These are phyloP conservation scores for Suhomyces sp. DNA, from an alignment of 805 yeast species.

Conservation along the genomic window DNA sequence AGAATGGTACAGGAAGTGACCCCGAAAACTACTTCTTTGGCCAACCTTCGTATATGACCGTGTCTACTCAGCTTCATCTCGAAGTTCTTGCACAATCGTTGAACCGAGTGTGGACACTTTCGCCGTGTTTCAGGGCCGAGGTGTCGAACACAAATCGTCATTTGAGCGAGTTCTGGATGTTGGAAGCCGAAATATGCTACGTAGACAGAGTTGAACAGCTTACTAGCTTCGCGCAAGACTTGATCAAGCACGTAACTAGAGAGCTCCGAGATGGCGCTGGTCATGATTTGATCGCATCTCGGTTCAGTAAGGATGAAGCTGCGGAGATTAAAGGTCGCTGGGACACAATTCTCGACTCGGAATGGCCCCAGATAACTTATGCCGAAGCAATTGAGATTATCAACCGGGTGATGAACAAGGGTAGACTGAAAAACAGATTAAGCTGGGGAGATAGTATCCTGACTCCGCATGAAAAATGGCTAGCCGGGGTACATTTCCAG, in stretches of 20 bases:
- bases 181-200: conserved; percentile 86
- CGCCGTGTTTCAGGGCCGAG: conserved; percentile 95
- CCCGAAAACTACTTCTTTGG: conserved; percentile 50
- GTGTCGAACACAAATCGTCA: conserved; percentile 88
- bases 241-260: conserved; percentile 53
- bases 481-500: conserved; percentile 65
- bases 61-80: conserved; percentile 86
- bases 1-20: neutral
- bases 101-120: conserved; percentile 78
- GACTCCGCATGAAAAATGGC: conserved; percentile 89
- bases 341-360: conserved; percentile 44
- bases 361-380: conserved; percentile 75
- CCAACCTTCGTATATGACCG: conserved; percentile 70
- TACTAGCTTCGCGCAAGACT: conserved; percentile 62
- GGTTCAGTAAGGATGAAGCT: conserved; percentile 37
- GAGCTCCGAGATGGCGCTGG: conserved; percentile 19
- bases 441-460: conserved; percentile 72
- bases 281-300: conserved; percentile 31
- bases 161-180: conserved; percentile 94
- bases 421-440: conserved; percentile 29
- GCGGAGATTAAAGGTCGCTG: conserved; percentile 51
- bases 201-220: conserved; percentile 55
- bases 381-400: conserved; percentile 63
- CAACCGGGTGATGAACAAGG: conserved; percentile 39
- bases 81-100: conserved; percentile 77